Base-by-base conservation (phyloP, 257 asterid species). In the Galeopsis tetrahit region DNA sequence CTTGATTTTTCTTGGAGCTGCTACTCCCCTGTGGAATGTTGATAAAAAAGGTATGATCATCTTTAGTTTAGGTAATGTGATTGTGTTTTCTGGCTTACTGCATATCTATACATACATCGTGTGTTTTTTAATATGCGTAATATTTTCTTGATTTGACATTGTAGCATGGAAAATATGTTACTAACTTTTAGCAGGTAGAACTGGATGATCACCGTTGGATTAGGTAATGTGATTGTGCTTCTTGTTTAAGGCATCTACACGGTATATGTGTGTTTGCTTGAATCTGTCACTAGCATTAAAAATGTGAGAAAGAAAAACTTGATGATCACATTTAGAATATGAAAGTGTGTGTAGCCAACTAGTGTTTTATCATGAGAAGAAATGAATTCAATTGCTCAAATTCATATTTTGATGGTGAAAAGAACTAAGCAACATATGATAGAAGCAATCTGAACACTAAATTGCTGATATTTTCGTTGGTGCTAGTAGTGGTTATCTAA, bases 211-310 rank as follows among this genome's bases (percentile, higher is more conserved):
- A 14, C 13, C 2, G 49, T 39, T 59, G 5, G 28, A 11, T 34
- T 58, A 31, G 15, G 63, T 33, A 31, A 59, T 59, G 40, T 59
- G 44, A 59, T 59, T 34, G 65, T 33, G 21, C 11, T 34, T 59
- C 43, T 57, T 57, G 63, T 57, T 57, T 31, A 57, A 5, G 6
- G 31, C 32, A 61, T 35, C 46, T 2, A 13, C 66, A 61, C 2
- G n/a, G 51, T 44, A n/a, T 10, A n/a, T 10, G 5, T 17, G 4
- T 17, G 11, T 10, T 17, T 53, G 60, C 17, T 33, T 58, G 42
- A 33, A 10, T 58, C 28, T 58, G 38, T 10, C 42, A 58, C 13
- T 4, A n/a, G 32, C 15, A 10, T 11, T 46, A 0, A n/a, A n/a
- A 51, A n/a, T 63, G 4, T 62, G 33, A 15, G 9, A 38, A 13